These are phyloP conservation scores for Candida piceae DNA, from an alignment of 805 yeast species.

Conservation along the genomic window DNA sequence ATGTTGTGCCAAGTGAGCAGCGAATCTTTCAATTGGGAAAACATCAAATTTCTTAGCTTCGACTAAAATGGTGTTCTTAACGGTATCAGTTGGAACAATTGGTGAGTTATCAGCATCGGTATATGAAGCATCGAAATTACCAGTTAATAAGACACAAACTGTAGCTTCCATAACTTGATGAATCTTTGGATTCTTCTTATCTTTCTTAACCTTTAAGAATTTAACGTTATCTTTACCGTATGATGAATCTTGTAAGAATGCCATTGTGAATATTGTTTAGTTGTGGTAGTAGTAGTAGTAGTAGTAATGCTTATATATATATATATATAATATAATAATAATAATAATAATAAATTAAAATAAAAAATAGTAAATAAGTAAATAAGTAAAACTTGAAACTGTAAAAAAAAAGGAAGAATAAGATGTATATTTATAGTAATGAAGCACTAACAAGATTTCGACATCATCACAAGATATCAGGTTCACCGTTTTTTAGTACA, in stretches of 20 bases:
- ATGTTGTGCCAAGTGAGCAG: conserved; percentile 77
- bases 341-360: too few species aligned
- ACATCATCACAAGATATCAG: too few species aligned
- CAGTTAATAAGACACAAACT: conserved; percentile 68
- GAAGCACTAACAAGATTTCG: too few species aligned
- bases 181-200: conserved; percentile 60
- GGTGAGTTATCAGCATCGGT: conserved; percentile 83
- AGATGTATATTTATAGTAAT: too few species aligned
- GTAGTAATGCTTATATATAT: too few species aligned
- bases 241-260: conserved; percentile 42
- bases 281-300: too few species aligned
- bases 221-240: conserved; percentile 95
- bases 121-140: conserved; percentile 74
- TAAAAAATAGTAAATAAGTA: too few species aligned
- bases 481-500: too few species aligned
- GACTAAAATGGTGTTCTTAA: conserved; percentile 80
- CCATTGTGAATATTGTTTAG: conserved; percentile 15
- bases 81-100: conserved; percentile 93
- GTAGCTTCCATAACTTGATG: conserved; percentile 87
- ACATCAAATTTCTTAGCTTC: conserved; percentile 80
- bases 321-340: too few species aligned
- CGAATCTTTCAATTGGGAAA: conserved; percentile 89
- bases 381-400: too few species aligned
- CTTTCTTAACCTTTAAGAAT: conserved; percentile 81
- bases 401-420: too few species aligned